These are phyloP conservation scores for Allantophomopsis cytisporea DNA, from an alignment of 2,329 filamentous ascomycete species.

Conservation along the genomic window DNA sequence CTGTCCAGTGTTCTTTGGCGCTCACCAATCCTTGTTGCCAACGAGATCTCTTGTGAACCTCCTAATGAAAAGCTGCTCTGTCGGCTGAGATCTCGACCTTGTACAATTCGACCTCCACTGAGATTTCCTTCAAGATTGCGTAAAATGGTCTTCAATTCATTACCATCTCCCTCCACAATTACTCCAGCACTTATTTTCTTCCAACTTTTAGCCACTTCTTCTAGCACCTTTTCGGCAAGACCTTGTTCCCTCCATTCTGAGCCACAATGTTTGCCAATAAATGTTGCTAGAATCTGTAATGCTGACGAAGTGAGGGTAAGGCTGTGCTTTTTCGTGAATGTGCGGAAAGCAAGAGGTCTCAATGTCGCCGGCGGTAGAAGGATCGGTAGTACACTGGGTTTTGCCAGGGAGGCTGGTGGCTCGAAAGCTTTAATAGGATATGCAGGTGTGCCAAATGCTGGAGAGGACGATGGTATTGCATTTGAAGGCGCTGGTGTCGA, in stretches of 20 bases:
- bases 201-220: constrained; percentile 85
- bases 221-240: constrained; percentile 78
- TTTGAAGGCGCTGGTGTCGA: constrained; percentile 23
- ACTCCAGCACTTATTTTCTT: constrained; percentile 80
- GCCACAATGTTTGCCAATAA: constrained; percentile 88
- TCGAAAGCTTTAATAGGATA: constrained; percentile 37
- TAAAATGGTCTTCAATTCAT: constrained; percentile 68
- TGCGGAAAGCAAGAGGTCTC: constrained; percentile 82
- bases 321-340: constrained; percentile 95
- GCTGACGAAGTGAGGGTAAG: constrained; percentile 82
- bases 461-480: constrained; percentile 74
- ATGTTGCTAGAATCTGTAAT: constrained; percentile 70
- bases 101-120: constrained; percentile 62
- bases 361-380: constrained; percentile 77
- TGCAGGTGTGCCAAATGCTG: constrained; percentile 76
- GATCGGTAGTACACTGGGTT: constrained; percentile 60
- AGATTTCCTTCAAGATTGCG: constrained; percentile 78
- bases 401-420: constrained; percentile 30
- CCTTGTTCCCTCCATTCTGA: constrained; percentile 95
- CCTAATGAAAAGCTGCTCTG: constrained; percentile 54
- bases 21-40: constrained; percentile 41
- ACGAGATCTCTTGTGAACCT: constrained; percentile 29
- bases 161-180: constrained; percentile 73
- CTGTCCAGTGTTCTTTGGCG: constrained; percentile 31
- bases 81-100: constrained; percentile 39